Evolutionary conservation across 2,329 filamentous ascomycete species (phyloP).

Genomic region (Drechmeria coniospora): DNA sequence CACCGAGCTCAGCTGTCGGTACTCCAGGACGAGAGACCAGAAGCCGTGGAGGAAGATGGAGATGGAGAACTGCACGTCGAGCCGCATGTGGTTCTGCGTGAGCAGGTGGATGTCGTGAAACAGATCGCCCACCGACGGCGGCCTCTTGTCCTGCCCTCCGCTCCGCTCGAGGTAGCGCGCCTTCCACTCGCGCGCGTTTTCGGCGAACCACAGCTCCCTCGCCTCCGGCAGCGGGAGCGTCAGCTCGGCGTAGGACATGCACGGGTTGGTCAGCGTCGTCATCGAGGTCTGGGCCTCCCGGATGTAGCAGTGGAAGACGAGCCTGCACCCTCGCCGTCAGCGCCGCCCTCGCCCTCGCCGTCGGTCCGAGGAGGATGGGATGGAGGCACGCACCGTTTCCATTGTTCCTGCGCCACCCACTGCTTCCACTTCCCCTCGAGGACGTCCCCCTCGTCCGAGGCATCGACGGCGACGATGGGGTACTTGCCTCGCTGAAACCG

Average conservation of each 20-base stretch:
- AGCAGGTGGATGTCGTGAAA: constrained; percentile 41
- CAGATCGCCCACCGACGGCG: constrained; percentile 38
- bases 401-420: constrained; percentile 51
- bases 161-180: constrained; percentile 32
- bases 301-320: constrained; percentile 49
- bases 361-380: too few species aligned
- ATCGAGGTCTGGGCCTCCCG: constrained; percentile 55
- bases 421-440: constrained; percentile 49
- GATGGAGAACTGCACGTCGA: constrained; percentile 41
- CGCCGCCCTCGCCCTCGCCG: too few species aligned
- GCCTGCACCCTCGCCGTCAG: constrained; percentile 16
- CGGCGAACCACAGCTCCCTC: constrained; percentile 49
- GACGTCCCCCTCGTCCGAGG: constrained; percentile 37
- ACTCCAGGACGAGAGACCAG: constrained; percentile 52
- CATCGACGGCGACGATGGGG: constrained; percentile 30
- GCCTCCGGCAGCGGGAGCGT: constrained; percentile 49
- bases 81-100: constrained; percentile 26
- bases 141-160: constrained; percentile 21
- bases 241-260: constrained; percentile 55
- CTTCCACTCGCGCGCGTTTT: constrained; percentile 50
- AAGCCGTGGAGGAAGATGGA: constrained; percentile 49
- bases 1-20: constrained; percentile 41
- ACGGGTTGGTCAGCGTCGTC: constrained; percentile 45
- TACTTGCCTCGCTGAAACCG: constrained; percentile 43
- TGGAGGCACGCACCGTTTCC: constrained; percentile 34